A percentile compares a stretch with the other conserved stretches of the same genome.
Evolutionary conservation across 192 early-diverging fungal genomes (phyloP).

Genomic region (Geranomyces michiganensis): DNA sequence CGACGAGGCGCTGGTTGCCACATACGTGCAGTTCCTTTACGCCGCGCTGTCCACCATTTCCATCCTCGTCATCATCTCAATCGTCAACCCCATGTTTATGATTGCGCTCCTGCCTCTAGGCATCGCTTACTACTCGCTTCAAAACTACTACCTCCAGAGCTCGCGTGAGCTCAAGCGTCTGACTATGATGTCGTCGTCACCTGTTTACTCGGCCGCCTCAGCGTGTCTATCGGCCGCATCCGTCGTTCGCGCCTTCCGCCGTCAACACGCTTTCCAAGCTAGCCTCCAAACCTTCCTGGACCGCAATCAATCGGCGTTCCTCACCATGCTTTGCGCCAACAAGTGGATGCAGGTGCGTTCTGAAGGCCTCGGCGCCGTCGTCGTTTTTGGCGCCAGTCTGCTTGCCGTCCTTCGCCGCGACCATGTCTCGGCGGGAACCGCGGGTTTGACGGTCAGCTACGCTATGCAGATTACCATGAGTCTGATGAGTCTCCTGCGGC

Average conservation of each 20-base stretch:
- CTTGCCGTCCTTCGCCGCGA: conserved; percentile 56
- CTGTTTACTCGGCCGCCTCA: conserved; percentile 32
- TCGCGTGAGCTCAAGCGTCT: conserved; percentile 81
- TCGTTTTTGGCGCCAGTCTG: conserved; percentile 25
- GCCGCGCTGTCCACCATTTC: conserved; percentile 11
- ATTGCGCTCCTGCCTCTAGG: conserved; percentile 32
- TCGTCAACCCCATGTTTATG: conserved; percentile 41
- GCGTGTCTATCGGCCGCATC: background rate
- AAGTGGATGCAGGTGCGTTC: conserved; percentile 24
- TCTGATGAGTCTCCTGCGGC: conserved; percentile 19
- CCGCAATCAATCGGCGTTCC: conserved; percentile 1
- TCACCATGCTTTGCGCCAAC: conserved; percentile 20
- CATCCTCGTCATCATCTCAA: conserved; percentile 30
- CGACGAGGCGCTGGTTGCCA: conserved; percentile 61
- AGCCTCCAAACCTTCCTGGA: conserved; percentile 18
- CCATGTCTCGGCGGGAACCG: conserved; percentile 25
- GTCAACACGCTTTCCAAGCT: background rate
- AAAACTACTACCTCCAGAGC: conserved; percentile 67
- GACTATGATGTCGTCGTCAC: conserved; percentile 74
- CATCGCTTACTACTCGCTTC: background rate
- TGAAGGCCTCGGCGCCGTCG: background rate
- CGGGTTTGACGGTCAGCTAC: conserved; percentile 41
- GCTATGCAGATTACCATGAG: conserved; percentile 54
- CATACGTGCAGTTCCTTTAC: conserved; percentile 31
- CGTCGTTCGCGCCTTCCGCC: conserved; percentile 3